These are phyloP conservation scores for Glarea lozoyensis DNA, from an alignment of 495 filamentous ascomycete genomes.

Conservation along the genomic window DNA sequence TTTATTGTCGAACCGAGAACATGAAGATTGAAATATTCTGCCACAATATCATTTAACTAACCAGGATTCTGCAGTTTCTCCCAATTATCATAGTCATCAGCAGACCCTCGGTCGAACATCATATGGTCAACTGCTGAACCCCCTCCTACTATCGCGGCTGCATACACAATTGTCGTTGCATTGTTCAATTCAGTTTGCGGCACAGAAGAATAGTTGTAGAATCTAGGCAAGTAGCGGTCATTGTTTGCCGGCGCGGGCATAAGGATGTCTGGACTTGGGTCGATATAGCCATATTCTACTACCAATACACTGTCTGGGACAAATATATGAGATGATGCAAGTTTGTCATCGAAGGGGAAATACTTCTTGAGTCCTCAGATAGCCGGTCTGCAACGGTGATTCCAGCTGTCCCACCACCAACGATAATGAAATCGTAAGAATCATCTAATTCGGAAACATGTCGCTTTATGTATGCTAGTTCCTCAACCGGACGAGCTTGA, in stretches of 20 bases:
- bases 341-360: neutral
- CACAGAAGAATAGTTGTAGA: neutral
- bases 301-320: neutral
- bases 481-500: neutral
- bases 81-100: slow-evolving; percentile 50
- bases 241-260: neutral
- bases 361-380: neutral
- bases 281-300: neutral
- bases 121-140: slow-evolving; percentile 38
- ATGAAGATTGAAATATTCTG: no score
- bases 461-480: neutral
- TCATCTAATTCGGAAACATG: neutral
- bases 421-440: slow-evolving; percentile 1
- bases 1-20: no score
- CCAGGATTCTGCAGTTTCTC: slow-evolving; percentile 41
- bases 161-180: slow-evolving; percentile 23
- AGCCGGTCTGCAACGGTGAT: neutral
- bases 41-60: no score
- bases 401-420: neutral
- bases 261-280: neutral
- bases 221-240: neutral
- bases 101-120: slow-evolving; percentile 33
- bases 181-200: slow-evolving; percentile 23
- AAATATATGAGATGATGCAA: neutral
- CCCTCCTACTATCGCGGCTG: slow-evolving; percentile 35